Conservation (phyloP, 2,329 filamentous ascomycete species). For the Aspergillus chevalieri region DNA sequence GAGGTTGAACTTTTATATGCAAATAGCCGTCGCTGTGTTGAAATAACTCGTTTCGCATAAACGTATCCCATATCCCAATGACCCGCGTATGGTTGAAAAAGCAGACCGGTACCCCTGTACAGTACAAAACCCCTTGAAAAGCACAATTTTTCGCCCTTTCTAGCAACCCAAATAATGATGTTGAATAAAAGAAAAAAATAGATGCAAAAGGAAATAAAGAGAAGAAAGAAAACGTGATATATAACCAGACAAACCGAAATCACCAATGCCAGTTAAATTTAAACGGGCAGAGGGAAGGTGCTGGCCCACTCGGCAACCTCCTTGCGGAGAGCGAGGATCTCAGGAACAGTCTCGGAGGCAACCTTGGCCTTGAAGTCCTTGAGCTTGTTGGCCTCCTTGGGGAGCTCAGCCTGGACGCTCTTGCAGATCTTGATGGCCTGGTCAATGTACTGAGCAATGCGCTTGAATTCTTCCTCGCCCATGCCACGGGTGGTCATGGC, state of each 20-base stretch:
- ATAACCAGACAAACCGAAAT: background rate
- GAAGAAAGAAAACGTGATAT: constrained; percentile 7
- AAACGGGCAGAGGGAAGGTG: constrained; percentile 78
- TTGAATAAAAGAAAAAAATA: constrained; percentile 22
- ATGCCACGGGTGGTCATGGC: constrained; percentile 97
- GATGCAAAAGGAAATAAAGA: constrained; percentile 10
- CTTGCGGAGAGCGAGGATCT: constrained; percentile 79
- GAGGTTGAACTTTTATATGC: constrained; percentile 5
- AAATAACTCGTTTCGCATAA: constrained; percentile 21
- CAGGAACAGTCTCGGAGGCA: constrained; percentile 65
- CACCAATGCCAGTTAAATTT: constrained; percentile 15
- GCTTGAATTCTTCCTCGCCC: constrained; percentile 83
- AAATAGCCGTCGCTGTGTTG: constrained; percentile 11
- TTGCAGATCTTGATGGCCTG: constrained; percentile 82
- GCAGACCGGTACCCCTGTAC: constrained; percentile 27
- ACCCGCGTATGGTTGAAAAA: constrained; percentile 36
- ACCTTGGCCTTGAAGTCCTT: constrained; percentile 99
- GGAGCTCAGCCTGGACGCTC: constrained; percentile 74
- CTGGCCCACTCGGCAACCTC: constrained; percentile 85
- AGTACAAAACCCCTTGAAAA: constrained; percentile 24
- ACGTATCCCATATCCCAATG: constrained; percentile 28
- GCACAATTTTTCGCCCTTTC: constrained; percentile 21
- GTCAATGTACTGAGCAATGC: constrained; percentile 85
- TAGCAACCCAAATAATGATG: constrained; percentile 28
- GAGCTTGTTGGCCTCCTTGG: constrained; percentile 97